phyloP scores from a whole-genome alignment of 176 grass and related monocot species.

The Ensete glaucum region DNA sequence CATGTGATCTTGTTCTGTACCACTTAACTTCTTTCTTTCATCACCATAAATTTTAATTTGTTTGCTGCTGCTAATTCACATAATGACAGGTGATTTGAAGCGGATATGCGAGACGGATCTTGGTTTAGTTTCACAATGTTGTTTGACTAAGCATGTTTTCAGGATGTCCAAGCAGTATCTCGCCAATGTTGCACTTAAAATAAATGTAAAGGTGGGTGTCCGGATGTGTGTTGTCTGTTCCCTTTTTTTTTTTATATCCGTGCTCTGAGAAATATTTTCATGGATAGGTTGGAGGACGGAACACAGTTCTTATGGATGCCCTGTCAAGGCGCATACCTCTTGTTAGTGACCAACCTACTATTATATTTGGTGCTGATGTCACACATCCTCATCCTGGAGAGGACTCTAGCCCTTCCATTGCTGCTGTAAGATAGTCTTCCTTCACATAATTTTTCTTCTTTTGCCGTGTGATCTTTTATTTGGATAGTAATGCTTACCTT shows the following conservation, averaged over 20 bases:
- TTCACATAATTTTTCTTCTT: not conserved
- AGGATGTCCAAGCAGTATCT: constrained; percentile 95
- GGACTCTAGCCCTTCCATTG: constrained; percentile 93
- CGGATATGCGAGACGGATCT: constrained; percentile 96
- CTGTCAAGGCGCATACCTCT: constrained; percentile 63
- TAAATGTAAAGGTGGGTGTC: constrained; percentile 74
- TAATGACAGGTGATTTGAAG: constrained; percentile 68
- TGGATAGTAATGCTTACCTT: not conserved
- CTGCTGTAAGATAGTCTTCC: constrained; percentile 57
- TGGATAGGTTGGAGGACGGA: constrained; percentile 78
- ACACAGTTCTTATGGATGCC: constrained; percentile 82
- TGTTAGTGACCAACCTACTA: constrained; percentile 76
- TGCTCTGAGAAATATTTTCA: constrained; percentile 5
- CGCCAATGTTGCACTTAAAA: constrained; percentile 91
- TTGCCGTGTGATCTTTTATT: not conserved
- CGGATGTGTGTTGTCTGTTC: constrained; percentile 6
- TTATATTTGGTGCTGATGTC: constrained; percentile 97
- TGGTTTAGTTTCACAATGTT: constrained; percentile 93
- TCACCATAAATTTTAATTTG: too few relatives aligned
- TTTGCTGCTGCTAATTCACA: not conserved
- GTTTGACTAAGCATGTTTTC: constrained; percentile 90
- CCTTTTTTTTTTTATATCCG: constrained; percentile 3
- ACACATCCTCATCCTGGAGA: constrained; percentile 93
- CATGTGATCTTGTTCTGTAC: too few relatives aligned
- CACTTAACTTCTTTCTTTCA: too few relatives aligned